Conservation (phyloP, 2,329 filamentous ascomycete genomes). For the Lojkania enalia region DNA sequence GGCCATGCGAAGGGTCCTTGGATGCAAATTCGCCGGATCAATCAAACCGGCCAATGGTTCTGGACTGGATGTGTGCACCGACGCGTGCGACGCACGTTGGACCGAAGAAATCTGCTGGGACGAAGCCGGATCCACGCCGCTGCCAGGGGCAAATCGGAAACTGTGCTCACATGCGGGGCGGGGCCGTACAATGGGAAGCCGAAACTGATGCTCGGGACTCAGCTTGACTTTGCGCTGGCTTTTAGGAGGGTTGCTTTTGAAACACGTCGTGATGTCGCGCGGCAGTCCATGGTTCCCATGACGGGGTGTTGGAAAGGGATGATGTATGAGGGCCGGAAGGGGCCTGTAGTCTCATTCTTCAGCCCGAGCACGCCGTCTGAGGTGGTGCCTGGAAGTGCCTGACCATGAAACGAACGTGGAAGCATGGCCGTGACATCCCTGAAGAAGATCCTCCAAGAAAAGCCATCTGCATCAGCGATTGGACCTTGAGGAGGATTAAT, state of each 20-base stretch:
- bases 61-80: conserved; percentile 2
- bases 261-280: conserved; percentile 10
- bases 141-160: conserved; percentile 3
- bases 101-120: no score
- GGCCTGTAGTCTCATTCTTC: conserved; percentile 7
- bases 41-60: conserved; percentile 1
- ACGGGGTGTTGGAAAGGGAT: conserved; percentile 5
- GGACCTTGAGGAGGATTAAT: neutral
- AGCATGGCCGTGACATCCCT: conserved; percentile 10
- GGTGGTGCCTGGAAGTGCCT: conserved; percentile 12
- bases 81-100: neutral
- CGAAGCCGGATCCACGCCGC: conserved; percentile 5
- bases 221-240: neutral
- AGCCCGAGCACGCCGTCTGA: conserved; percentile 12
- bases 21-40: neutral
- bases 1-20: neutral
- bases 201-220: neutral
- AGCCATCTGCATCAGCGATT: neutral
- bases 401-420: conserved; percentile 11
- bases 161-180: conserved; percentile 9
- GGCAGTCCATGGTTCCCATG: neutral
- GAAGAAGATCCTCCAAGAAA: conserved; percentile 11
- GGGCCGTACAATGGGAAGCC: neutral
- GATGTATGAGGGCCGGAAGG: neutral
- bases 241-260: conserved; percentile 6